Conservation (phyloP, 495 filamentous ascomycete genomes). For the Xylaria sp. region DNA sequence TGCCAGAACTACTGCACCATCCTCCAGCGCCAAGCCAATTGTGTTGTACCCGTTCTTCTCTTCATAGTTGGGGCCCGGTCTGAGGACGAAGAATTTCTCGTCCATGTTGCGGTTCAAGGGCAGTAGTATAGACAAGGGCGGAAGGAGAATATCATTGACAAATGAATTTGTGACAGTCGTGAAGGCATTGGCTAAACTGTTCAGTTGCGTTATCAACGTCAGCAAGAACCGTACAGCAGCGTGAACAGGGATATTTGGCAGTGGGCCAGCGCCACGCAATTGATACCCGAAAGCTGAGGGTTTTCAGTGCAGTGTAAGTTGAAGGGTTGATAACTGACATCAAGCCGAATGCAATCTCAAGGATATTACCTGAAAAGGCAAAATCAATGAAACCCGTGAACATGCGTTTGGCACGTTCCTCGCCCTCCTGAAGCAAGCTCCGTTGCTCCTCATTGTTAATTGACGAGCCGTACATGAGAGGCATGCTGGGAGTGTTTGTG, state of each 20-base stretch:
- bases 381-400: conserved; percentile 73
- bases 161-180: conserved; percentile 75
- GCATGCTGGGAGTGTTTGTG: conserved; percentile 2
- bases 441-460: conserved; percentile 36
- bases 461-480: conserved; percentile 30
- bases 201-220: background rate
- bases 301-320: background rate
- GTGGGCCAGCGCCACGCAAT: background rate
- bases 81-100: conserved; percentile 75
- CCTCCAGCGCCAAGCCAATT: conserved; percentile 67
- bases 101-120: conserved; percentile 75
- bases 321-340: conserved; percentile 57
- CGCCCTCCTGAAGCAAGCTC: conserved; percentile 44
- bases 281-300: background rate
- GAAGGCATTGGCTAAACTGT: conserved; percentile 73
- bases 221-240: background rate
- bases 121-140: conserved; percentile 71
- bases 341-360: conserved; percentile 77
- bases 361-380: conserved; percentile 75
- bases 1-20: conserved; percentile 74
- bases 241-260: background rate
- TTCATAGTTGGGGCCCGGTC: conserved; percentile 58
- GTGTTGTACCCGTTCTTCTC: conserved; percentile 68
- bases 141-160: conserved; percentile 73
- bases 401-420: conserved; percentile 48